phyloP scores from a whole-genome alignment of 2,329 filamentous ascomycete genomes.

The Botrytis byssoidea region DNA sequence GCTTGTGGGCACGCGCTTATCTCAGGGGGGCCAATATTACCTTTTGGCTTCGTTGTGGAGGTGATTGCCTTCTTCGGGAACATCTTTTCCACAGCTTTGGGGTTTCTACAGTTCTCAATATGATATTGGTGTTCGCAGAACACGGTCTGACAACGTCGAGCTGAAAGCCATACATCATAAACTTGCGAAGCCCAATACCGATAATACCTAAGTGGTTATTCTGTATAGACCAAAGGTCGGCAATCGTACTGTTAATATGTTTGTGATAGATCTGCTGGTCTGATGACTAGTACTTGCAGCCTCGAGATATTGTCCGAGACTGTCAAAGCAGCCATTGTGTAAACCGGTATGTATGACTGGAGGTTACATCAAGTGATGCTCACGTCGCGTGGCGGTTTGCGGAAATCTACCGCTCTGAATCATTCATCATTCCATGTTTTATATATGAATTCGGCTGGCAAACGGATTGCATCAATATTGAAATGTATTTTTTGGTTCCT shows the following conservation, averaged over 20 bases:
- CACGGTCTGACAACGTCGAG: neutral
- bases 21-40: neutral
- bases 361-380: constrained; percentile 6
- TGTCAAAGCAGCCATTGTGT: neutral
- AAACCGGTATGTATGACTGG: neutral
- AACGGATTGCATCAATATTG: neutral
- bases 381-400: neutral
- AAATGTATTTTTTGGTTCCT: neutral
- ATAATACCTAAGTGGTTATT: neutral
- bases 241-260: neutral
- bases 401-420: neutral
- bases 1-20: neutral
- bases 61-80: neutral
- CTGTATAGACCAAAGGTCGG: neutral
- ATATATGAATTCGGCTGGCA: neutral
- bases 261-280: neutral
- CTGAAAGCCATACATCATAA: neutral
- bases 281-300: neutral
- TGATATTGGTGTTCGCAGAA: neutral
- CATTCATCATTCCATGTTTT: neutral
- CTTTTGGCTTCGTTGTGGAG: neutral
- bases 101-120: no score
- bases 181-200: neutral
- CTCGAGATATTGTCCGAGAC: neutral
- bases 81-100: neutral